Evolutionary conservation across 2,329 filamentous ascomycete genomes (phyloP), one percentile per base, ranked within the genome.

Genomic region (Hymenotorrendiella dingleyae): DNA sequence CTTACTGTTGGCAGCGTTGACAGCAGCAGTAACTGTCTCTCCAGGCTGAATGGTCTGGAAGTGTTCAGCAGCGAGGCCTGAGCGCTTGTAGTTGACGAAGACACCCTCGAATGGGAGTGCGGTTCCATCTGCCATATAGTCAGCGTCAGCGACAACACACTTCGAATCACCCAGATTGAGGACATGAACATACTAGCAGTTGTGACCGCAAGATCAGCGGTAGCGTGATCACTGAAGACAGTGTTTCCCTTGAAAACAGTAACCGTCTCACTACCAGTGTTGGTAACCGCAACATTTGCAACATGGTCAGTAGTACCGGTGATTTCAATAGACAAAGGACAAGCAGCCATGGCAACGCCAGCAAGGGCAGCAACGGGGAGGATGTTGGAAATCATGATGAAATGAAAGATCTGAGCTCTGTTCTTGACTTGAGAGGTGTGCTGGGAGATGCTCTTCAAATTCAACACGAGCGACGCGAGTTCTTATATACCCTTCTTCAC

Each of bases 161-260:
- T 19, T 24, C 7, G 30, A 6, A 11, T 28, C 10, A n/a, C 17
- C 23, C 6, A 5, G n/a, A 9, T 12, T 4, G 14, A 10, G 21
- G 14, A 20, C 23, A 9, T 22, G 8, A 24, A 24, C 33, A 20
- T 54, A 53, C 53, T 43, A 39, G 53, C 30, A 26, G 43, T 32
- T 28, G 51, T 21, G 7, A 53, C 35, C 20, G 52, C 21, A 14
- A 55, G 36, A 47, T 55, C 53, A 36, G 46, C 43, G 21, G 53
- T 55, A 24, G 43, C 44, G 17, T 55, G 51, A 3, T 44, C 41
- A 38, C 42, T 48, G 34, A 55, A 40, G 9, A 54, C 53, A 16
- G 53, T 55, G 34, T 55, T 55, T 23, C 53, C 53, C 39, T 53
- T 55, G 47, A 55, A 55, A 19, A 55, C 47, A 28, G 49, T 53